Percentiles rank a stretch among this genome's conserved stretches.
These are phyloP conservation scores for Tylopilus subfusipes DNA, from an alignment of 768 basidiomycete species.

Conservation along the genomic window DNA sequence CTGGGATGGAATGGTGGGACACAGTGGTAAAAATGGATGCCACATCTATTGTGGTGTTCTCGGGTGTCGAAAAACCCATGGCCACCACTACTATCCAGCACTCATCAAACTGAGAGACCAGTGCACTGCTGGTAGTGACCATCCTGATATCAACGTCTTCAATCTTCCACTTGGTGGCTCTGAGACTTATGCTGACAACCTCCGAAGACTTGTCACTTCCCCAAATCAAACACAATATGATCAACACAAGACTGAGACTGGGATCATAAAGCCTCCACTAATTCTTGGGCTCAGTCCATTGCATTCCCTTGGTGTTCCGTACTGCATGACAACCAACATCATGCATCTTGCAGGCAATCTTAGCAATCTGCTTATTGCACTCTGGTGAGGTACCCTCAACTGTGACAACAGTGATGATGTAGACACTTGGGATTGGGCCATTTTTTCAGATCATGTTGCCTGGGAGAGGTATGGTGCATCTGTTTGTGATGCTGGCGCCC, in stretches of 20 bases:
- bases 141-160: no score
- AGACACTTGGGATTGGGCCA: background rate
- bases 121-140: no score
- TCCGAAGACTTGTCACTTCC: no score
- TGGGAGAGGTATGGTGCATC: background rate
- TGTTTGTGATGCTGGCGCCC: background rate
- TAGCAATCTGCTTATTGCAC: background rate
- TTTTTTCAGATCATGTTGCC: accelerated
- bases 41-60: no score
- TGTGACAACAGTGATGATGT: background rate
- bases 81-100: no score
- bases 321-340: slow-evolving; percentile 36
- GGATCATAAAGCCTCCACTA: slow-evolving; percentile 35
- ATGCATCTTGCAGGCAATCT: slow-evolving; percentile 29
- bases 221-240: no score
- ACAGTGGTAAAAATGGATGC: no score
- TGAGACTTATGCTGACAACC: background rate
- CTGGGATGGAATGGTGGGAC: no score
- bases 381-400: background rate
- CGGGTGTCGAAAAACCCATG: no score
- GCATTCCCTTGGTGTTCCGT: slow-evolving; percentile 29
- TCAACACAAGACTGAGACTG: slow-evolving; percentile 30
- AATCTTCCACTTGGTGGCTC: slow-evolving; percentile 7
- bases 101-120: no score
- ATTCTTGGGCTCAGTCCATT: slow-evolving; percentile 30